Conservation (phyloP, 352 stramenopile genomes). For the Phytopythium mirpurense region DNA sequence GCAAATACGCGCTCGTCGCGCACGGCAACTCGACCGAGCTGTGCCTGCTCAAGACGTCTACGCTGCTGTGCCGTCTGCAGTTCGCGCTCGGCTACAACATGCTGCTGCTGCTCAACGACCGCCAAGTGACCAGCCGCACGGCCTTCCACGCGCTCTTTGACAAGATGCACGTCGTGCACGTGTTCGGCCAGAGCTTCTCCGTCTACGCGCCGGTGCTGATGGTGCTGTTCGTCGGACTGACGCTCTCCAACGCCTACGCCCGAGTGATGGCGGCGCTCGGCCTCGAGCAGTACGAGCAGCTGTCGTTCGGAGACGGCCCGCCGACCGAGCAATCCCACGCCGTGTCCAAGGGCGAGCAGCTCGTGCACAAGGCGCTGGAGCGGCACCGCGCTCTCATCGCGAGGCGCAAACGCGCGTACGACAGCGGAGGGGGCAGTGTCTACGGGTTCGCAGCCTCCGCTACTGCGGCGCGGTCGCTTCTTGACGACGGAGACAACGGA, state of each 20-base stretch:
- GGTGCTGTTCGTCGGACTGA: constrained; percentile 42
- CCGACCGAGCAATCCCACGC: constrained; percentile 26
- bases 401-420: constrained; percentile 30
- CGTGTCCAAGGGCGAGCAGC: constrained; percentile 38
- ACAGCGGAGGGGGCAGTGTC: constrained; percentile 12
- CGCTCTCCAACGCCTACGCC: constrained; percentile 45
- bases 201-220: constrained; percentile 55
- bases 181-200: constrained; percentile 47
- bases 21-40: constrained; percentile 57
- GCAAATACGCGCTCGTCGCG: constrained; percentile 38
- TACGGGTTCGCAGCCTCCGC: constrained; percentile 27
- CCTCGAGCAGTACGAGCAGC: constrained; percentile 66
- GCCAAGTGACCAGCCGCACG: constrained; percentile 28
- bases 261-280: constrained; percentile 44
- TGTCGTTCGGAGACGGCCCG: constrained; percentile 23
- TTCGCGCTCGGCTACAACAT: constrained; percentile 70
- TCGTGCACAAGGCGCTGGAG: constrained; percentile 50
- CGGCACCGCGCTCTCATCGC: constrained; percentile 27
- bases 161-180: constrained; percentile 49
- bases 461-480: constrained; percentile 15
- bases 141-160: constrained; percentile 53
- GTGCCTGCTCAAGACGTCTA: constrained; percentile 51
- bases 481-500: constrained; percentile 14
- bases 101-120: constrained; percentile 43
- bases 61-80: constrained; percentile 63